Evolutionary conservation across 192 early-diverging fungal genomes (phyloP), one percentile per base, ranked within the genome.

Genomic region (Coemansia sp.): DNA sequence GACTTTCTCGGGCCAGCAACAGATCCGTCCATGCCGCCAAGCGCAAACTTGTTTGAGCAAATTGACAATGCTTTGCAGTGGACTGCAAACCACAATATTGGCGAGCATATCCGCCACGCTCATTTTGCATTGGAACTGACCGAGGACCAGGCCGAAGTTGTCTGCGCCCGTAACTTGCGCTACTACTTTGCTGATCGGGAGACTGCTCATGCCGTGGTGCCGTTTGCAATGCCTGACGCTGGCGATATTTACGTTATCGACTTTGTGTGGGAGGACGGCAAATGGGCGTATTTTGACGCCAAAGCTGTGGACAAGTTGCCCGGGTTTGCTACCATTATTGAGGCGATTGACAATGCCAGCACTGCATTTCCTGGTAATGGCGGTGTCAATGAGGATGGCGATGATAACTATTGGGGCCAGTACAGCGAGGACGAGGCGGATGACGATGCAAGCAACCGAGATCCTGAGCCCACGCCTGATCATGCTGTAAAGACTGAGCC

Each of bases 111-210:
- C 37, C 55, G 77, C 21, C 51, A 74, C 15, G 47, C 60, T 1
- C 77, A 79, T 45, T 79, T 68, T 65, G 25, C 68, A 17, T 54
- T 65, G 17, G 72, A 74, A 27, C 69, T 80, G 39, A 80, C 71
- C 1, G 77, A 80, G 37, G 62, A 74, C 9, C 72, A 80, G 48
- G 53, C 60, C 6, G 77, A 80, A 39, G 12, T 57, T 3, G 39
- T 80, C 1, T 59, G 48, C 48, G 17, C 41, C 2, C 19, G 19
- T 3, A 67, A 71, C 38, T 60, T 80, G 2, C 41, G 61, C 27
- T 74, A 56, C 37, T 27, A 49, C 21, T 39, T 54, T 8, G 48
- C 21, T 5, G 72, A 68, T 15, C 5, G 12, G 2, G 38, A 58
- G 2, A 62, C 58, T 2, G 50, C 67, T 0, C 65, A 71, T 25